Evolutionary conservation across 2,329 filamentous ascomycete species (phyloP).

Genomic region (Tolypocladium sp.): DNA sequence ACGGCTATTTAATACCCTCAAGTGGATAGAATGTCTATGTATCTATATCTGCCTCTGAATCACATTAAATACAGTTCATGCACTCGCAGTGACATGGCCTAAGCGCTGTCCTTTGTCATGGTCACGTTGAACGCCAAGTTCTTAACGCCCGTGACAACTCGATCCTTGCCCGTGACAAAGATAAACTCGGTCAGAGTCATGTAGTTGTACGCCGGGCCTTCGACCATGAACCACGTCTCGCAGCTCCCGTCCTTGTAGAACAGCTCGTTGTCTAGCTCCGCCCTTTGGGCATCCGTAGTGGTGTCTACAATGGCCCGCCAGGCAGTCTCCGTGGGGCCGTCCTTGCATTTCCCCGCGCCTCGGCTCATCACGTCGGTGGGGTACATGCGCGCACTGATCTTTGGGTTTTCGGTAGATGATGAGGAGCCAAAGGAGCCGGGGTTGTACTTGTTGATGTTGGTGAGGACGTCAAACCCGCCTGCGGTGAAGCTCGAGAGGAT

Average conservation of each 20-base stretch:
- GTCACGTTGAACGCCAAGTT: background rate
- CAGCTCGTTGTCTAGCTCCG: background rate
- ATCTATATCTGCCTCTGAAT: background rate
- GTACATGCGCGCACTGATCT: too few relatives aligned
- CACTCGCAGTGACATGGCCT: too few relatives aligned
- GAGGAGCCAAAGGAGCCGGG: too few relatives aligned
- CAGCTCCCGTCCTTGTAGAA: background rate
- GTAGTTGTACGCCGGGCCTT: background rate
- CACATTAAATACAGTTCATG: too few relatives aligned
- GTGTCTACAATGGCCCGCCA: background rate
- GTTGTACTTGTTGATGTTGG: too few relatives aligned
- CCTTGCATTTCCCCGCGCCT: too few relatives aligned
- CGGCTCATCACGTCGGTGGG: too few relatives aligned
- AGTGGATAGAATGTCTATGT: background rate
- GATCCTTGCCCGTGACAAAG: background rate
- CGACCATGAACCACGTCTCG: background rate
- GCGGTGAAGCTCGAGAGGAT: too few relatives aligned
- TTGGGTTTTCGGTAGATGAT: too few relatives aligned
- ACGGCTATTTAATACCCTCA: background rate
- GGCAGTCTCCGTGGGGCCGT: too few relatives aligned
- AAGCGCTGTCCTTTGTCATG: too few relatives aligned
- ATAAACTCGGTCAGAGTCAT: background rate
- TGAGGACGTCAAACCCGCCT: too few relatives aligned
- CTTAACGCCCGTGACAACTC: background rate
- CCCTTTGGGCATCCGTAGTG: background rate